Evolutionary conservation across 805 yeast species (phyloP), one percentile per base, ranked within the genome.

Genomic region (Candida taoyuanica): DNA sequence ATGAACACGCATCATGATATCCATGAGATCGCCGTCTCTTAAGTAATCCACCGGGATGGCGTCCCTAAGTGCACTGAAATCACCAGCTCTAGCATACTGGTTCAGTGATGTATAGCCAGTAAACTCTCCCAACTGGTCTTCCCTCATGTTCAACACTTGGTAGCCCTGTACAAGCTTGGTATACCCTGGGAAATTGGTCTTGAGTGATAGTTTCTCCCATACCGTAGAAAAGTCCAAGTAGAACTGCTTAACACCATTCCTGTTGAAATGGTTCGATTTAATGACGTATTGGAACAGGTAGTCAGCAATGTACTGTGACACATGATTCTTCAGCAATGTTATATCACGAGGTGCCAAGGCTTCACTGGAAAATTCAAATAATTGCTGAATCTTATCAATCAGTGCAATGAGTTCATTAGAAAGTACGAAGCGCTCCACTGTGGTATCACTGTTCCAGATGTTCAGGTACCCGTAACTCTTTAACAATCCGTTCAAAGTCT

Each of bases 201-300:
- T 36, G 6, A 63, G 36, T 14, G 46, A 41, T 13, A 64, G 42
- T 12, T 49, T 41, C 17, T 50, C 55, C 45, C 56, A 59, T 12
- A 63, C 33, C 2, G 62, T 47, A 3, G 44, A 29, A 31, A 58
- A 59, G 47, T 67, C 71, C 2, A 52, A 24, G 9, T 48, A 33
- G 7, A 65, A 40, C 39, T 67, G 70, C 3, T 45, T 44, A 11
- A 64, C 39, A 2, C 70, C 70, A 2, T 40, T 13, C 8, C 44
- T 31, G 29, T 57, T 61, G 42, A 67, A 66, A 35, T 59, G 62
- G 37, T 65, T 66, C 17, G 59, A 41, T 39, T 65, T 65, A 21
- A 66, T 49, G 23, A 65, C 59, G 7, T 63, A 55, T 33, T 63
- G 64, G 15, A 59, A 45, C 31, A 63, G 53, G 32, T 56, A 59